Percentiles rank a stretch among this genome's conserved stretches.
These are phyloP conservation scores for Rhinocladiella similis DNA, from an alignment of 2,329 filamentous ascomycete species.

Conservation along the genomic window DNA sequence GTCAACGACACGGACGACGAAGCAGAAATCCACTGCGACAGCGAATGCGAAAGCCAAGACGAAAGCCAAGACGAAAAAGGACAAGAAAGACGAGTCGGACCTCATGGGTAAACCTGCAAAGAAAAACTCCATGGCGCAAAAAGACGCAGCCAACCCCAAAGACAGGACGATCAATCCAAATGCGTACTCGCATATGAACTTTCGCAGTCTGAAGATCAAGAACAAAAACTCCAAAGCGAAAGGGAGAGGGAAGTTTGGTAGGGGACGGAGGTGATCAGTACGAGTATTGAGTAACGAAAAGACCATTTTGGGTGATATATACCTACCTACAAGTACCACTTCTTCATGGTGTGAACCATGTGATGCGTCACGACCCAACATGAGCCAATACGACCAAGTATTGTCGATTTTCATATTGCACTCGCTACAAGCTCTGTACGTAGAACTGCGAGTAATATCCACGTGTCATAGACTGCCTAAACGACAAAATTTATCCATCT, in stretches of 20 bases:
- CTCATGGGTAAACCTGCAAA: not conserved
- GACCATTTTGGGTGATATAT: no score
- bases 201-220: slow-evolving; percentile 48
- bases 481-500: slow-evolving; percentile 46
- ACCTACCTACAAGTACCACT: no score
- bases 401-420: not conserved
- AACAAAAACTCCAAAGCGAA: slow-evolving; percentile 37
- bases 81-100: not conserved
- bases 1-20: not conserved
- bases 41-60: not conserved
- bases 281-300: no score
- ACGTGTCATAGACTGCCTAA: not conserved
- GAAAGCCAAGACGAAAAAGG: not conserved
- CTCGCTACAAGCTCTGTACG: not conserved
- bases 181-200: slow-evolving; percentile 47
- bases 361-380: no score
- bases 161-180: slow-evolving; percentile 43
- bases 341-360: no score
- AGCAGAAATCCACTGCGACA: not conserved
- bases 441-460: not conserved
- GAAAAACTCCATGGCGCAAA: slow-evolving; percentile 13
- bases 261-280: slow-evolving; percentile 11
- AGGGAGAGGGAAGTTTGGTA: slow-evolving; percentile 39
- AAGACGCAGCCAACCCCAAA: not conserved
- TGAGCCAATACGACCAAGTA: not conserved